phyloP scores from a whole-genome alignment of 148 eudicot genomes.

The Cornus controversa region DNA sequence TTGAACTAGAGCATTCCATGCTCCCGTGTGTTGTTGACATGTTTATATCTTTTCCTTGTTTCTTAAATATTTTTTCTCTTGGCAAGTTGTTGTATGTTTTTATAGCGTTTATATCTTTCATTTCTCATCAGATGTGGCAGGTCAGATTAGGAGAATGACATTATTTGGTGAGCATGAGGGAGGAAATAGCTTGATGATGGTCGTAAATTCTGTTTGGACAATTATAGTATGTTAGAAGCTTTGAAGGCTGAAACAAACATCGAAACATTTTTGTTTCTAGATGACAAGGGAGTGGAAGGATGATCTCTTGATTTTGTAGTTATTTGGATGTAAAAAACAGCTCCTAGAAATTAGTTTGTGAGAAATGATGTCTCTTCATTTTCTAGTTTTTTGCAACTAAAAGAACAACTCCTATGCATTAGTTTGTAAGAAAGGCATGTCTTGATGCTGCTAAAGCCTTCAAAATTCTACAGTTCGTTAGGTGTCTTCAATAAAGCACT shows the following conservation, averaged over 20 bases:
- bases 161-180: neutral
- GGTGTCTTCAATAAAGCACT: neutral
- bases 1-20: neutral
- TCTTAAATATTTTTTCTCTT: too few relatives aligned
- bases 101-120: neutral
- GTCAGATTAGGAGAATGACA: neutral
- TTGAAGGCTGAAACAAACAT: too few relatives aligned
- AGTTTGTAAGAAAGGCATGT: too few relatives aligned
- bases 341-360: neutral
- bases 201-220: neutral
- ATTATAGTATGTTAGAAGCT: neutral
- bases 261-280: neutral
- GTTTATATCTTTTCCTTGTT: too few relatives aligned
- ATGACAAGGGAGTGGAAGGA: neutral
- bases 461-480: neutral
- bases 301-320: neutral
- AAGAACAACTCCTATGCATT: too few relatives aligned
- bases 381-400: too few relatives aligned
- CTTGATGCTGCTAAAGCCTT: neutral
- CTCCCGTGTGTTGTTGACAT: too few relatives aligned
- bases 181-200: neutral
- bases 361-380: neutral
- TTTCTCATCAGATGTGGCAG: neutral
- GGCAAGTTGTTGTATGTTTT: too few relatives aligned
- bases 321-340: too few relatives aligned